These are phyloP conservation scores for Cyberlindnera suaveolens DNA, from an alignment of 805 yeast genomes.

Conservation along the genomic window DNA sequence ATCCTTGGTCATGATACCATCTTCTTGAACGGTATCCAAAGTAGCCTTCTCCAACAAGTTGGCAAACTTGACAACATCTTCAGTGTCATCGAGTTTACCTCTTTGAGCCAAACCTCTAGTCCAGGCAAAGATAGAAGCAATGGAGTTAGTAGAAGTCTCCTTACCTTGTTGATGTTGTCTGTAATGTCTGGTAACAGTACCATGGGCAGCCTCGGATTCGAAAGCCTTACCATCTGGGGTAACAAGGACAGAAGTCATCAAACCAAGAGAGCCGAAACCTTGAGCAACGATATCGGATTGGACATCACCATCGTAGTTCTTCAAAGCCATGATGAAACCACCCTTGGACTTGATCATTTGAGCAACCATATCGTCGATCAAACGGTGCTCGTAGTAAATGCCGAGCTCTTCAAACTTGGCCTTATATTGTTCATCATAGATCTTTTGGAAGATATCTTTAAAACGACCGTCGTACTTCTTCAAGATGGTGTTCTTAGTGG, in stretches of 20 bases:
- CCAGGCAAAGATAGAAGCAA: slow-evolving; percentile 98
- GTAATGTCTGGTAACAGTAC: slow-evolving; percentile 95
- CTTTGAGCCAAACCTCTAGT: slow-evolving; percentile 89
- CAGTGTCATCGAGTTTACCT: slow-evolving; percentile 82
- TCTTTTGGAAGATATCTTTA: slow-evolving; percentile 84
- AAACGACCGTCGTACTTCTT: slow-evolving; percentile 93
- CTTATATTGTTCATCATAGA: slow-evolving; percentile 69
- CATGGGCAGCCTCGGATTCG: slow-evolving; percentile 98
- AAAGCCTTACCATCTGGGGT: slow-evolving; percentile 94
- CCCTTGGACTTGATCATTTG: slow-evolving; percentile 96
- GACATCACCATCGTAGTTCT: slow-evolving; percentile 97
- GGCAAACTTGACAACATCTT: slow-evolving; percentile 79
- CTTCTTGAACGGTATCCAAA: slow-evolving; percentile 75
- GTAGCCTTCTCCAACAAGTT: slow-evolving; percentile 76
- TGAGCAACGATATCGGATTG: slow-evolving; percentile 96
- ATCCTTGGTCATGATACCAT: slow-evolving; percentile 93
- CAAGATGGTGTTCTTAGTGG: slow-evolving; percentile 92
- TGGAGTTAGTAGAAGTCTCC: slow-evolving; percentile 95
- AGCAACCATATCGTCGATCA: slow-evolving; percentile 98
- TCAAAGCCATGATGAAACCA: slow-evolving; percentile 92
- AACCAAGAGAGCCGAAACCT: slow-evolving; percentile 94
- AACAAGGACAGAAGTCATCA: slow-evolving; percentile 92
- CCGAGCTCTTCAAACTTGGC: slow-evolving; percentile 65
- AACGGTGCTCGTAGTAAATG: slow-evolving; percentile 93
- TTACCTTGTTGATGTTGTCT: slow-evolving; percentile 95